phyloP scores from a whole-genome alignment of 2,329 filamentous ascomycete species.

The Aspergillus texensis region DNA sequence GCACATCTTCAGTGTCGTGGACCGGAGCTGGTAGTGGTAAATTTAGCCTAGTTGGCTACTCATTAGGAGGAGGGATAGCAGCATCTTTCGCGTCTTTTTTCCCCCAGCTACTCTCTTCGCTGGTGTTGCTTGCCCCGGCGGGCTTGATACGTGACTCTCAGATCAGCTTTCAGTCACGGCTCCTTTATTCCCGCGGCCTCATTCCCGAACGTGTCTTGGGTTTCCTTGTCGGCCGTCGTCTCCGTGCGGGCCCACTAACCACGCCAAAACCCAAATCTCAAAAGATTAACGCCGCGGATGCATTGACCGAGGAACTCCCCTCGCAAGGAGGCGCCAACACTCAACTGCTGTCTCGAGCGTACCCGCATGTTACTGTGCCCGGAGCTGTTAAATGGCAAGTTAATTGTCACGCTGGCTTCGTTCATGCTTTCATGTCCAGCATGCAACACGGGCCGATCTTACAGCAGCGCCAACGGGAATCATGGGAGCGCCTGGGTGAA shows the following conservation, averaged over 20 bases:
- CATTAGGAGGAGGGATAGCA: constrained; percentile 74
- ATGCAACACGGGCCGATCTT: constrained; percentile 72
- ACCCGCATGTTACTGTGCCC: constrained; percentile 60
- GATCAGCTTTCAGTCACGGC: constrained; percentile 61
- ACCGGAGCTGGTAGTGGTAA: constrained; percentile 52
- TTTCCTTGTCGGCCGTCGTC: constrained; percentile 54
- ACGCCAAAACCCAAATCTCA: constrained; percentile 32
- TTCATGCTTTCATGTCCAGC: constrained; percentile 70
- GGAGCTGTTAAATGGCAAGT: constrained; percentile 72
- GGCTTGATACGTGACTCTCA: constrained; percentile 71
- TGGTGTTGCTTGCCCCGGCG: constrained; percentile 77
- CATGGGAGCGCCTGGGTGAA: constrained; percentile 62
- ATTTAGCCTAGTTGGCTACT: constrained; percentile 78
- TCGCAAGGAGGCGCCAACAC: constrained; percentile 37
- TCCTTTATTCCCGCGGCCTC: constrained; percentile 64
- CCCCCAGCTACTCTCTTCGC: constrained; percentile 65
- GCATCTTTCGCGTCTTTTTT: constrained; percentile 72
- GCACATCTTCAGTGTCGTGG: constrained; percentile 72
- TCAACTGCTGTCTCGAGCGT: constrained; percentile 55
- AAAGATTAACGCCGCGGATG: constrained; percentile 44
- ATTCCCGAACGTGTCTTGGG: constrained; percentile 62
- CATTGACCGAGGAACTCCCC: constrained; percentile 45
- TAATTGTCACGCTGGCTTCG: constrained; percentile 66
- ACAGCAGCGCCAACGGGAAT: constrained; percentile 55
- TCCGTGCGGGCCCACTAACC: constrained; percentile 48